phyloP scores from a whole-genome alignment of 2,329 filamentous ascomycete genomes.

The Seiridium unicorne region DNA sequence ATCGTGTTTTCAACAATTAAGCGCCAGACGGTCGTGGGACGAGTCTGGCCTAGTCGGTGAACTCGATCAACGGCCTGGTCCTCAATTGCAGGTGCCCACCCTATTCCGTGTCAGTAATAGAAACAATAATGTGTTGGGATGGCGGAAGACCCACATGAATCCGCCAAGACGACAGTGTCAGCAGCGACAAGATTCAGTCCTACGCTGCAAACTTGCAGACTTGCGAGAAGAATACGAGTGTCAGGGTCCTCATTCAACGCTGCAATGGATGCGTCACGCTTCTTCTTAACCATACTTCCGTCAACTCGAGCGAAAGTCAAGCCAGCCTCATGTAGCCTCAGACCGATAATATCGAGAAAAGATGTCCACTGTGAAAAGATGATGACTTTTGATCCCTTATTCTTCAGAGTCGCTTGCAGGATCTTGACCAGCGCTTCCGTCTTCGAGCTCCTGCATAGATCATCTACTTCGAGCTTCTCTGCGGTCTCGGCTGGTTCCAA shows the following conservation, averaged over 20 bases:
- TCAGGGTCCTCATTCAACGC: constrained; percentile 65
- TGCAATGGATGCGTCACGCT: constrained; percentile 71
- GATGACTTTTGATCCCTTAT: constrained; percentile 65
- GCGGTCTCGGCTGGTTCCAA: constrained; percentile 44
- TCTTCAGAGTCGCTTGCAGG: constrained; percentile 64
- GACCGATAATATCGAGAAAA: constrained; percentile 70
- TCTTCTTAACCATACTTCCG: constrained; percentile 69
- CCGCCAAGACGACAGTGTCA: constrained; percentile 79
- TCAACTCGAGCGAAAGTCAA: constrained; percentile 73
- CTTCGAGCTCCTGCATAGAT: constrained; percentile 73
- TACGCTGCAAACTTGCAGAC: constrained; percentile 78
- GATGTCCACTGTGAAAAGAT: constrained; percentile 78
- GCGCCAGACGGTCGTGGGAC: constrained; percentile 75
- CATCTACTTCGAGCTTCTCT: constrained; percentile 35
- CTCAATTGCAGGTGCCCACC: constrained; percentile 93
- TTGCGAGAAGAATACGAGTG: constrained; percentile 77
- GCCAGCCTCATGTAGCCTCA: constrained; percentile 58
- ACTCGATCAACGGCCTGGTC: constrained; percentile 90
- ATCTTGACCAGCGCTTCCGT: constrained; percentile 78
- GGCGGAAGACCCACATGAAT: constrained; percentile 57
- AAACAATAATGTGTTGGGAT: neutral
- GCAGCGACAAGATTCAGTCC: constrained; percentile 84
- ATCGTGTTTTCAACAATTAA: constrained; percentile 78
- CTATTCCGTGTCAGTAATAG: constrained; percentile 19
- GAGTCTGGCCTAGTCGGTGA: constrained; percentile 79